Conservation (phyloP, 257 asterid species). For the Nicotiana knightiana region DNA sequence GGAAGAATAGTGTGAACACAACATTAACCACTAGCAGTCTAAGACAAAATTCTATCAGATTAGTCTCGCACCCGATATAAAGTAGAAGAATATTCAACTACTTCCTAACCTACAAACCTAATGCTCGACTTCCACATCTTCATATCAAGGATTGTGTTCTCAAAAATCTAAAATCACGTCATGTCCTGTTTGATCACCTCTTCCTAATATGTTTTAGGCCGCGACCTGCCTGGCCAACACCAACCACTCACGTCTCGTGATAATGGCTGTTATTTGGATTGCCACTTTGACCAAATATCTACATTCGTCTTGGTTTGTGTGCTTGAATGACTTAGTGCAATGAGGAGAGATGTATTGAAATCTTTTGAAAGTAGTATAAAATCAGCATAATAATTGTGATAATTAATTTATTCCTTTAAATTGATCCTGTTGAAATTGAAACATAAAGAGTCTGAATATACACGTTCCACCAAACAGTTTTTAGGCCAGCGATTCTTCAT, state of each 20-base stretch:
- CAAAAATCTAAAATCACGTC: too few relatives aligned
- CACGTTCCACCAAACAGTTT: neutral
- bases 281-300: neutral
- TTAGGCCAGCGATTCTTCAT: neutral
- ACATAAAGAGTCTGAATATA: neutral
- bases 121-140: too few relatives aligned
- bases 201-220: too few relatives aligned
- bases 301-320: neutral
- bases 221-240: fast-evolving
- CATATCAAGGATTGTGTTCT: too few relatives aligned
- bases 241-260: too few relatives aligned
- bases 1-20: too few relatives aligned
- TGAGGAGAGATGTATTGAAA: neutral
- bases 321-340: neutral
- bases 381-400: neutral
- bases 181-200: too few relatives aligned
- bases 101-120: too few relatives aligned
- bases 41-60: too few relatives aligned
- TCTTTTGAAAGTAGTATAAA: neutral
- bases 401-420: neutral
- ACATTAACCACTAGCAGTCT: too few relatives aligned
- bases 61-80: too few relatives aligned
- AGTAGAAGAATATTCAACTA: too few relatives aligned
- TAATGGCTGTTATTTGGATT: neutral
- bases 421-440: neutral